A percentile compares a stretch with the other conserved stretches of the same genome.
Conservation (phyloP, 352 stramenopile genomes). For the Pythium guiyangense region DNA sequence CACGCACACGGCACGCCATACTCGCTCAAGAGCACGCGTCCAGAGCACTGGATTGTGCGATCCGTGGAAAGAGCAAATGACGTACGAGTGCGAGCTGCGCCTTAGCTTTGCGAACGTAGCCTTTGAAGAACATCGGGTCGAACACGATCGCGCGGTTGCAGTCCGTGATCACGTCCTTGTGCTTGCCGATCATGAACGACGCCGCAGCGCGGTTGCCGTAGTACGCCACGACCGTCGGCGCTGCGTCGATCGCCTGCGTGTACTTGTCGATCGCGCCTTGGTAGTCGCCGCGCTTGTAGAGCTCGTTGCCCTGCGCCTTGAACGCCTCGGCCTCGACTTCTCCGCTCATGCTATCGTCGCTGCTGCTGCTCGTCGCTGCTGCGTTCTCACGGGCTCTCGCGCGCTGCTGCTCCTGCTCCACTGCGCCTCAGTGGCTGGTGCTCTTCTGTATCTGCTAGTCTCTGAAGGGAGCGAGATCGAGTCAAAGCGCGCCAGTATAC, state of each 20-base stretch:
- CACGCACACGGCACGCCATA: no score
- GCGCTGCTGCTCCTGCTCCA: not conserved
- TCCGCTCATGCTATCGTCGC: constrained; percentile 25
- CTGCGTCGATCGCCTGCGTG: constrained; percentile 86
- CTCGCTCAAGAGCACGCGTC: not conserved
- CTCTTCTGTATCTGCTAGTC: no score
- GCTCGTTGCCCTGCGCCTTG: constrained; percentile 86
- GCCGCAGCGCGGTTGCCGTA: constrained; percentile 91
- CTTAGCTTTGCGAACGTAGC: constrained; percentile 89
- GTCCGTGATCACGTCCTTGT: constrained; percentile 89
- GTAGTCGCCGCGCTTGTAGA: constrained; percentile 92
- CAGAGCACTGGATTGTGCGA: not conserved
- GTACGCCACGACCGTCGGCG: constrained; percentile 78
- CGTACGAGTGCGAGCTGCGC: constrained; percentile 72
- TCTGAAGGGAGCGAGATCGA: no score
- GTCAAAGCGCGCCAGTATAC: no score
- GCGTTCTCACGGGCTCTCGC: constrained; percentile 1
- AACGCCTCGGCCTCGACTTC: constrained; percentile 71
- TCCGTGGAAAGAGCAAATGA: not conserved
- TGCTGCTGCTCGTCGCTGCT: not conserved
- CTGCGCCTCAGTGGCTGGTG: not conserved
- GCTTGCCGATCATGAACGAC: constrained; percentile 87
- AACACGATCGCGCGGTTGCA: constrained; percentile 89
- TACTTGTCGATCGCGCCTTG: constrained; percentile 87
- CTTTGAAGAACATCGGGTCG: constrained; percentile 88